phyloP scores from a whole-genome alignment of 2,329 filamentous ascomycete species.

The Aspergillus versicolor region DNA sequence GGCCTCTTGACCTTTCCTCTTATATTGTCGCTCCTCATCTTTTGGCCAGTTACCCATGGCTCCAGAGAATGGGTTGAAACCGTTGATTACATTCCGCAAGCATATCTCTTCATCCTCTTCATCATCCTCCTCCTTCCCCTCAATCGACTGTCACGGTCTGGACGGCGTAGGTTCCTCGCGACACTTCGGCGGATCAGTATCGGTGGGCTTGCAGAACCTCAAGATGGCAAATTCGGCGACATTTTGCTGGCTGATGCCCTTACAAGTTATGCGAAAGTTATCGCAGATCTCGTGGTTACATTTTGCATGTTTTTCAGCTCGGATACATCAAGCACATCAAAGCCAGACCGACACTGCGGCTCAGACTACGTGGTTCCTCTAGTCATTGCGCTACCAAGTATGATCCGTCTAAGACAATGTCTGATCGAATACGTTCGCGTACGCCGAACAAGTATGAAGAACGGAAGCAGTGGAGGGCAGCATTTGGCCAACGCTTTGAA shows the following conservation, averaged over 20 bases:
- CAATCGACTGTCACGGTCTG: slow-evolving; percentile 65
- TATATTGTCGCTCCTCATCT: slow-evolving; percentile 69
- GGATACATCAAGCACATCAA: slow-evolving; percentile 70
- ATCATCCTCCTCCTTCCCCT: slow-evolving; percentile 72
- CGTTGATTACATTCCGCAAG: slow-evolving; percentile 84
- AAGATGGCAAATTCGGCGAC: slow-evolving; percentile 92
- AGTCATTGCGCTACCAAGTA: slow-evolving; percentile 76
- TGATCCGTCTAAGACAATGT: slow-evolving; percentile 89
- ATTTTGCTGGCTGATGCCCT: slow-evolving; percentile 90
- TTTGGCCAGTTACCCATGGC: slow-evolving; percentile 79
- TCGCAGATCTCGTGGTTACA: slow-evolving; percentile 84
- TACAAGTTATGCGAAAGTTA: slow-evolving; percentile 90
- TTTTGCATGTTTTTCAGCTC: slow-evolving; percentile 85
- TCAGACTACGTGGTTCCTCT: slow-evolving; percentile 77
- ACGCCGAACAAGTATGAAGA: slow-evolving; percentile 48
- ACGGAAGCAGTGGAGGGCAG: slow-evolving; percentile 72
- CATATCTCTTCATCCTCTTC: slow-evolving; percentile 72
- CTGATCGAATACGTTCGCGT: slow-evolving; percentile 82
- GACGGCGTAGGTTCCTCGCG: slow-evolving; percentile 71
- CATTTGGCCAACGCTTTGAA: slow-evolving; percentile 93
- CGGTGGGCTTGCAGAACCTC: slow-evolving; percentile 80
- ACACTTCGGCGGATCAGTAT: slow-evolving; percentile 76
- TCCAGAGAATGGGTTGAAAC: slow-evolving; percentile 67
- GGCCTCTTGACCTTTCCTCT: slow-evolving; percentile 72
- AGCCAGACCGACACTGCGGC: slow-evolving; percentile 79